These are phyloP conservation scores for Fraxinus platypoda DNA, from an alignment of 305 asterid genomes.

Conservation along the genomic window DNA sequence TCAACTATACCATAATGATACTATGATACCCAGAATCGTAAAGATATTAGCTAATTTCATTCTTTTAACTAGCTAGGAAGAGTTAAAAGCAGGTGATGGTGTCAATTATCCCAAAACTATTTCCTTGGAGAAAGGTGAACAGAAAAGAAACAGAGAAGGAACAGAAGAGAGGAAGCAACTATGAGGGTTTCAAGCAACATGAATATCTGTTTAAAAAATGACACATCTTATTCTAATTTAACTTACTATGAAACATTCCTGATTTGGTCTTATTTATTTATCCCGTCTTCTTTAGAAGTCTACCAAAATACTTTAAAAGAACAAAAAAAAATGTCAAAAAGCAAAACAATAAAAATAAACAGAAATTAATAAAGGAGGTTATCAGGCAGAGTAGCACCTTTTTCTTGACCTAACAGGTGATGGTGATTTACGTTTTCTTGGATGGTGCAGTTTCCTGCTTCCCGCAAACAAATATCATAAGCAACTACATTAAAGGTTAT, in stretches of 20 bases:
- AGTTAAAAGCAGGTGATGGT: not conserved
- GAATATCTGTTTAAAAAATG: conserved; percentile 10
- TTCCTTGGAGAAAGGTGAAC: conserved; percentile 5
- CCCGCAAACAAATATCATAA: conserved; percentile 26
- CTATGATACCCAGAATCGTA: not conserved
- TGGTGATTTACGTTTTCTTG: conserved; percentile 70
- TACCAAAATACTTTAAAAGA: conserved; percentile 7
- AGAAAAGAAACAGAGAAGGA: not conserved
- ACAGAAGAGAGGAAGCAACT: conserved; percentile 1
- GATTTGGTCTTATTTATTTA: conserved; percentile 12
- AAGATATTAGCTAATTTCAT: not conserved
- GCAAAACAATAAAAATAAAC: not conserved
- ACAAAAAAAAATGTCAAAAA: not conserved
- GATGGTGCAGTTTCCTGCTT: conserved; percentile 65
- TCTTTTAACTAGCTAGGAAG: not conserved
- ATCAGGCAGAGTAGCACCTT: conserved; percentile 48
- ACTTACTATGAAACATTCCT: not conserved
- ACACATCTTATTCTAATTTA: not conserved
- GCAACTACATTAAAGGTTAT: conserved; percentile 1
- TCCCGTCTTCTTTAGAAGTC: not conserved
- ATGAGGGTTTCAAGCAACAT: conserved; percentile 5
- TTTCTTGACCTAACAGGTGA: conserved; percentile 73
- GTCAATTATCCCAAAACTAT: not conserved
- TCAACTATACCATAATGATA: not conserved
- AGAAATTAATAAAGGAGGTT: not conserved